Conservation (phyloP, 2,329 filamentous ascomycete genomes). For the Pseudocercospora vitis region DNA sequence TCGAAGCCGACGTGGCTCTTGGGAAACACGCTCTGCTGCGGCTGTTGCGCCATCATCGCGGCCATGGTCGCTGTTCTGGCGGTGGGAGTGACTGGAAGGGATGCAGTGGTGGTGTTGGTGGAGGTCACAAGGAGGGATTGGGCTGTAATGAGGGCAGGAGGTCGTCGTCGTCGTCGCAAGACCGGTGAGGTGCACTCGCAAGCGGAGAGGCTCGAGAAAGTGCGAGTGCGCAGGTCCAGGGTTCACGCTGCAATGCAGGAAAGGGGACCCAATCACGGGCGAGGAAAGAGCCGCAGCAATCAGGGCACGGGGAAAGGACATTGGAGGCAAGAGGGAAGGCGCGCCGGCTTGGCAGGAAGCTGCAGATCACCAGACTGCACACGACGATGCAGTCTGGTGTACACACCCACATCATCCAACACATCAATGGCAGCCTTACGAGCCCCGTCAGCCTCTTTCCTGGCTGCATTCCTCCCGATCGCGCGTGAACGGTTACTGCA, state of each 20-base stretch:
- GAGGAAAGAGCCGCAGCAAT: no score
- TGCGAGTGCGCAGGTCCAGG: constrained; percentile 22
- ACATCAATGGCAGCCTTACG: constrained; percentile 44
- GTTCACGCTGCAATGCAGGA: constrained; percentile 13
- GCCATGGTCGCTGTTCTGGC: constrained; percentile 22
- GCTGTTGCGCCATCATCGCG: constrained; percentile 52
- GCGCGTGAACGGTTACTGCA: constrained; percentile 45
- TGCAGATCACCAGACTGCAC: constrained; percentile 7
- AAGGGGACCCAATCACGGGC: constrained; percentile 25
- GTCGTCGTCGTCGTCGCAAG: constrained; percentile 9
- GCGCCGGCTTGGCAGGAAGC: constrained; percentile 16
- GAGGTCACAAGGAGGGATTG: constrained; percentile 13
- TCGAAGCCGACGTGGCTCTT: constrained; percentile 99
- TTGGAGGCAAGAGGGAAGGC: no score
- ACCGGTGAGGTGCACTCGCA: constrained; percentile 10
- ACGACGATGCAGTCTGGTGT: no score
- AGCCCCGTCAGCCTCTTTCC: constrained; percentile 43
- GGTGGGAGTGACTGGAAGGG: neutral
- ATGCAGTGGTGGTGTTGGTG: constrained; percentile 2
- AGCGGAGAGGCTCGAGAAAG: constrained; percentile 19
- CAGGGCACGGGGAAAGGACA: no score
- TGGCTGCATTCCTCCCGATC: constrained; percentile 56
- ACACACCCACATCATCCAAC: constrained; percentile 10
- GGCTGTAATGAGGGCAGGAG: constrained; percentile 5
- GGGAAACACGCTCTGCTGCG: constrained; percentile 66